Evolutionary conservation across 129 eudicot genomes (phyloP).

Genomic region (Kitagawia praeruptora): DNA sequence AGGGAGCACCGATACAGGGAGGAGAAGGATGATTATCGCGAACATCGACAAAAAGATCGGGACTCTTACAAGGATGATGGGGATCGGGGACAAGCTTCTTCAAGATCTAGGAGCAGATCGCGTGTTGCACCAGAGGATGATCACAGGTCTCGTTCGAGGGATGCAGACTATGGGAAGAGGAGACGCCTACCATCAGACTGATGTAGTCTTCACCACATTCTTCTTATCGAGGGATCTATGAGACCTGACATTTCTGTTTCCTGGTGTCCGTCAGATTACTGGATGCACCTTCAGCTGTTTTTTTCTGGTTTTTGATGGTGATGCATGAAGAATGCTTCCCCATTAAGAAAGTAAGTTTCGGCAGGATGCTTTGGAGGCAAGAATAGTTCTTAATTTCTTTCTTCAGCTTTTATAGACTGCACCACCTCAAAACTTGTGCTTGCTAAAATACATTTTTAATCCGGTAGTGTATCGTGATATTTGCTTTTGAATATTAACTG

Average conservation of each 20-base stretch:
- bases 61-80: slow-evolving; percentile 66
- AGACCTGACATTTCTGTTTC: slow-evolving; percentile 14
- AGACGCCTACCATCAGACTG: slow-evolving; percentile 78
- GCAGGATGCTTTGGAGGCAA: slow-evolving; percentile 31
- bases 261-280: slow-evolving; percentile 8
- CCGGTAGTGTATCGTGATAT: slow-evolving; percentile 33
- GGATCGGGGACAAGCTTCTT: slow-evolving; percentile 77
- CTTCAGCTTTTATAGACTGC: slow-evolving; percentile 22
- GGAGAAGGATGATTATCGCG: slow-evolving; percentile 72
- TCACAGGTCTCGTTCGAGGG: slow-evolving; percentile 76
- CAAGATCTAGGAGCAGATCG: slow-evolving; percentile 73
- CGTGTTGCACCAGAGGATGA: slow-evolving; percentile 65
- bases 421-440: slow-evolving; percentile 23
- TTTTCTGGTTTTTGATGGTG: slow-evolving; percentile 20
- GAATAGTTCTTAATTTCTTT: slow-evolving; percentile 12
- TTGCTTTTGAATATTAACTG: slow-evolving; percentile 24
- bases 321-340: slow-evolving; percentile 26
- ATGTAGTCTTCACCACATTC: slow-evolving; percentile 16
- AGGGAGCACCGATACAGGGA: slow-evolving; percentile 64
- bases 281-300: slow-evolving; percentile 12
- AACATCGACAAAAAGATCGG: slow-evolving; percentile 69
- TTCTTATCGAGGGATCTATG: slow-evolving; percentile 8
- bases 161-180: slow-evolving; percentile 83
- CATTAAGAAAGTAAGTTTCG: slow-evolving; percentile 60
- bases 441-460: slow-evolving; percentile 29